Evolutionary conservation across 2,329 filamentous ascomycete genomes (phyloP).

Genomic region (Teratosphaeria gauchensis): DNA sequence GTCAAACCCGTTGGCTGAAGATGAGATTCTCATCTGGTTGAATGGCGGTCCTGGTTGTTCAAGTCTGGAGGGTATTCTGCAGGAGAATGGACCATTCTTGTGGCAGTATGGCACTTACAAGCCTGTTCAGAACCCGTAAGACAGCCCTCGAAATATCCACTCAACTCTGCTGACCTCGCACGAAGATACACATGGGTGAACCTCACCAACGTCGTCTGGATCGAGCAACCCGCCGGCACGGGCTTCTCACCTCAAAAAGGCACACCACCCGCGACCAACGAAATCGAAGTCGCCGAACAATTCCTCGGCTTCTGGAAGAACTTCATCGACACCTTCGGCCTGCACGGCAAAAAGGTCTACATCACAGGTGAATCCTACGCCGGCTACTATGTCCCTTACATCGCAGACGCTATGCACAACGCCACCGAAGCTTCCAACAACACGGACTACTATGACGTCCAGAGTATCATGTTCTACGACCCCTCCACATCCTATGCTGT

Average conservation of each 20-base stretch:
- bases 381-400: constrained; percentile 50
- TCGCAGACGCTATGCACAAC: constrained; percentile 63
- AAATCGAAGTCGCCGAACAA: constrained; percentile 31
- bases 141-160: neutral
- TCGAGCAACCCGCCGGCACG: constrained; percentile 36
- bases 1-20: constrained; percentile 29
- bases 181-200: constrained; percentile 31
- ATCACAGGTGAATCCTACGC: constrained; percentile 53
- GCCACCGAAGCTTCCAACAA: constrained; percentile 45
- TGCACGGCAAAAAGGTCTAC: constrained; percentile 49
- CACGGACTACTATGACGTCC: constrained; percentile 54
- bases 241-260: constrained; percentile 25
- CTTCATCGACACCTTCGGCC: constrained; percentile 37
- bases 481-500: constrained; percentile 35
- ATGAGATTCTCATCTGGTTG: constrained; percentile 32
- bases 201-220: constrained; percentile 35
- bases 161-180: neutral
- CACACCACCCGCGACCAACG: constrained; percentile 28
- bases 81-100: constrained; percentile 37
- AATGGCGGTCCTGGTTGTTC: constrained; percentile 38
- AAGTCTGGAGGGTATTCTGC: constrained; percentile 37
- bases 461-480: constrained; percentile 45
- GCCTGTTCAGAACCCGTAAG: constrained; percentile 2
- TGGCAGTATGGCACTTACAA: constrained; percentile 36
- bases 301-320: constrained; percentile 41